These are phyloP conservation scores for Gomphus bonarii DNA, from an alignment of 1,284 basidiomycete genomes.

Conservation along the genomic window DNA sequence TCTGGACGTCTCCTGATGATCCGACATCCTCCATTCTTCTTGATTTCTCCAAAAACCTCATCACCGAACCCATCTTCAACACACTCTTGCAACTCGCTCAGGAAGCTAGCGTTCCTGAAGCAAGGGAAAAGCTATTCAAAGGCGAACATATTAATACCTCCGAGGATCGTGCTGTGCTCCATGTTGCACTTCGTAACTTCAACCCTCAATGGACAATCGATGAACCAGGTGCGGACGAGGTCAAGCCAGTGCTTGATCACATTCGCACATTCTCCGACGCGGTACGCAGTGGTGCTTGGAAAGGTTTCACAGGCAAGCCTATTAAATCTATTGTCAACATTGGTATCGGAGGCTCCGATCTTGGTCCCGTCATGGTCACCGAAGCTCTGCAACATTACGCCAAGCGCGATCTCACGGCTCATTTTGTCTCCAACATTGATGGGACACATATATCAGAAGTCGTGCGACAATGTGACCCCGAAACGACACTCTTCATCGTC, in stretches of 20 bases:
- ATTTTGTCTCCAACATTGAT: conserved; percentile 98
- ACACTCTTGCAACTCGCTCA: conserved; percentile 72
- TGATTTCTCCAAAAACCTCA: conserved; percentile 95
- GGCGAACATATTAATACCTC: conserved; percentile 98
- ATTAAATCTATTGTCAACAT: conserved; percentile 98
- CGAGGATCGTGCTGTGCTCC: conserved; percentile 92
- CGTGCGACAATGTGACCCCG: conserved; percentile 74
- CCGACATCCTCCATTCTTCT: conserved; percentile 76
- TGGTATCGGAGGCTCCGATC: conserved; percentile 95
- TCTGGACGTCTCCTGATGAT: conserved; percentile 56
- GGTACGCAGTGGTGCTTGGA: conserved; percentile 83
- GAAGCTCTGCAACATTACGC: conserved; percentile 93
- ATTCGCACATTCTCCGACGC: conserved; percentile 86
- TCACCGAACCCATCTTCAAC: conserved; percentile 78
- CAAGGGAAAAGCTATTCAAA: conserved; percentile 88
- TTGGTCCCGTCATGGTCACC: conserved; percentile 98
- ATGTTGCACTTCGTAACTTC: conserved; percentile 89
- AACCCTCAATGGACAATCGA: conserved; percentile 53
- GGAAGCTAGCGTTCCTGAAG: conserved; percentile 80
- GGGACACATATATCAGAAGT: conserved; percentile 95
- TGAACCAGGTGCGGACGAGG: conserved; percentile 79
- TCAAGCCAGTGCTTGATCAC: conserved; percentile 77
- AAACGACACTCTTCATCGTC: conserved; percentile 95
- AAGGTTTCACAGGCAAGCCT: conserved; percentile 92
- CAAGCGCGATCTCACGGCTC: conserved; percentile 77